phyloP scores from a whole-genome alignment of 2,329 filamentous ascomycete species.

The Pyricularia pennisetigena region DNA sequence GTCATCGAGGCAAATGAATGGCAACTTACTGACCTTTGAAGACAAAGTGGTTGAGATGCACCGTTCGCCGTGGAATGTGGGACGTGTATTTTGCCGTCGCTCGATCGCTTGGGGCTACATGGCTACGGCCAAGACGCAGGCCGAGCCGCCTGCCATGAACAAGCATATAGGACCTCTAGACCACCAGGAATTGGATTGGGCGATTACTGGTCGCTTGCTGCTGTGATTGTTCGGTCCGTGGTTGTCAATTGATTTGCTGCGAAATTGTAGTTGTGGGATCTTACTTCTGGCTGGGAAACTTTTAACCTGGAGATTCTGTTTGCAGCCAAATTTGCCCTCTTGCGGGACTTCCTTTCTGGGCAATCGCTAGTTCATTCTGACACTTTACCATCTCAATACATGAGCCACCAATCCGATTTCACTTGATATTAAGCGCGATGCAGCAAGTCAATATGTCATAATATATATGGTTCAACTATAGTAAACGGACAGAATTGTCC shows the following conservation, averaged over 20 bases:
- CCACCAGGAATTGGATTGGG: background rate
- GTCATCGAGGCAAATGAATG: background rate
- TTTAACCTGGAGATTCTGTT: background rate
- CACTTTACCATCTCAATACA: too few species aligned
- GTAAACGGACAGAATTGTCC: background rate
- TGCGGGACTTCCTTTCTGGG: background rate
- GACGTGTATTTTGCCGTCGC: background rate
- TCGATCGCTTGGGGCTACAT: background rate
- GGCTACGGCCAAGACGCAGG: background rate
- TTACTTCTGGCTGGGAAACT: background rate
- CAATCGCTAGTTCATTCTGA: background rate
- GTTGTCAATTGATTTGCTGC: background rate
- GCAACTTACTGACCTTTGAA: background rate
- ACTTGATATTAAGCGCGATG: too few species aligned
- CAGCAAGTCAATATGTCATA: background rate
- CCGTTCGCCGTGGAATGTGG: background rate
- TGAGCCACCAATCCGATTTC: too few species aligned
- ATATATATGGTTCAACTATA: background rate
- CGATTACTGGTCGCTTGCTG: background rate
- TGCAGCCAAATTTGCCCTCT: background rate
- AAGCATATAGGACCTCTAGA: background rate
- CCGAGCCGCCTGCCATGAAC: background rate
- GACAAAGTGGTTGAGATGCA: constrained; percentile 3
- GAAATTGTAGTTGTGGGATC: background rate
- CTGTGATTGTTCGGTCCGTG: background rate